Evolutionary conservation across 371 early-diverging fungal genomes (phyloP).

Genomic region (Coemansia sp.): DNA sequence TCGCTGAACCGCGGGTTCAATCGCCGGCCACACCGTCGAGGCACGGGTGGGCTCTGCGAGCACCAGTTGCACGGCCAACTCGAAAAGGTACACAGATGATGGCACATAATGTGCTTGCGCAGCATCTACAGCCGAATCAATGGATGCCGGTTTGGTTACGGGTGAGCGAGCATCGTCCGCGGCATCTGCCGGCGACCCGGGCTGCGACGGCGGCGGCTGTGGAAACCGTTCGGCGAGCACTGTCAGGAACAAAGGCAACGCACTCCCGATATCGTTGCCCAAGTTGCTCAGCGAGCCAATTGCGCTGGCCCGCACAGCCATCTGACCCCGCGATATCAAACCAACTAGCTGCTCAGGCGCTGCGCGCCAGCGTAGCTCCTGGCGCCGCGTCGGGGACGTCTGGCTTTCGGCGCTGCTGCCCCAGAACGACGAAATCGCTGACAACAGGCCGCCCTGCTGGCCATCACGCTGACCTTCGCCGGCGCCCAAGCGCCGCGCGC

Average conservation of each 20-base stretch:
- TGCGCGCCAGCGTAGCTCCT: slow-evolving; percentile 41
- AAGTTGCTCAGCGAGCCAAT: slow-evolving; percentile 14
- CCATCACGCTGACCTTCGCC: slow-evolving; percentile 14
- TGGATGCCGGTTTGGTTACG: not conserved
- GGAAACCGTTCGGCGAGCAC: slow-evolving; percentile 32
- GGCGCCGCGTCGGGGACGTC: slow-evolving; percentile 10
- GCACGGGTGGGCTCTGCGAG: slow-evolving; percentile 22
- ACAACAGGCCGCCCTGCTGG: slow-evolving; percentile 47
- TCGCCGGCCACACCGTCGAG: slow-evolving; percentile 56
- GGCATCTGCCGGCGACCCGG: slow-evolving; percentile 24
- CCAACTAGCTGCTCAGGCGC: slow-evolving; percentile 42
- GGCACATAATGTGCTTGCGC: slow-evolving; percentile 57
- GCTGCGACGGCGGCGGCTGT: slow-evolving; percentile 30
- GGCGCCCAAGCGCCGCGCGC: slow-evolving; percentile 10
- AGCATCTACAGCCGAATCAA: slow-evolving; percentile 10
- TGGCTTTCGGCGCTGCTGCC: slow-evolving; percentile 20
- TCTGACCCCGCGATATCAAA: slow-evolving; percentile 26
- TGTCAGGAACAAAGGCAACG: slow-evolving; percentile 21
- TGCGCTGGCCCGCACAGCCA: slow-evolving; percentile 36
- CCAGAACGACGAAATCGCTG: slow-evolving; percentile 52
- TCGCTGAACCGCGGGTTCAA: slow-evolving; percentile 67
- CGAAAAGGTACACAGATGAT: slow-evolving; percentile 40
- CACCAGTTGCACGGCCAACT: slow-evolving; percentile 21
- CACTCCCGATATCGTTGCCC: slow-evolving; percentile 5
- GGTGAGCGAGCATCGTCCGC: not conserved